Evolutionary conservation across 176 grass and related monocot genomes (phyloP), one percentile per base, ranked within the genome.

Genomic region (Raddia guianensis): DNA sequence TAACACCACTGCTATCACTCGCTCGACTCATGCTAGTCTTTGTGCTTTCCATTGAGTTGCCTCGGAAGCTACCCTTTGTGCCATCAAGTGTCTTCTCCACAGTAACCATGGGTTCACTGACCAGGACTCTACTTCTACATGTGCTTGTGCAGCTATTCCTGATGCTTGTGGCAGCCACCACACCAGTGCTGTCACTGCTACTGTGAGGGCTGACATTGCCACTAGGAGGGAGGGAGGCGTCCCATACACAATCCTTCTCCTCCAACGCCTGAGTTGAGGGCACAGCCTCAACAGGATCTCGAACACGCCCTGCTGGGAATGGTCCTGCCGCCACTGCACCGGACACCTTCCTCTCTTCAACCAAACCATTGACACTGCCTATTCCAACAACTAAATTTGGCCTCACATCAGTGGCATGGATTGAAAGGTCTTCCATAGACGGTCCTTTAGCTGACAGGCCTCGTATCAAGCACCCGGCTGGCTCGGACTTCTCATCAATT

Each of bases 171-270:
- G 80, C 76, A 49, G 77, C 88, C 49, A 85, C 37, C 32, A 83
- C 80, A 51, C 91, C 81, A 20, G 85, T 83, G 82, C 88, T 89
- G 77, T 89, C 94, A 75, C 90, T 91, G 73, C 91, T 87, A 57
- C 91, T 97, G 42, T 85, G 94, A 48, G 91, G 88, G 68, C 94
- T 97, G 49, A 93, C 94, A 80, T 97, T 97, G 42, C 88, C 94
- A 47, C 91, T 87, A 18, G 91, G 94, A 62, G 93, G 90, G 13
- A 93, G 86, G 66, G 91, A 91, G 80, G 86, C 88, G 74, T 93
- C 91, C 88, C 94, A 91, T 7, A 83, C 77, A 15, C 77, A 82
- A 33, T 93, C 94, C 65, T 97, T 97, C 85, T 93, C 93, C 21
- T 89, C 90, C 0, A 80, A 91, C 56, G 86, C 72, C 48, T 53